Percentiles rank a stretch among this genome's conserved stretches.
Conservation (phyloP, 345 rosid species). For the Excoecaria cochinchinensis region DNA sequence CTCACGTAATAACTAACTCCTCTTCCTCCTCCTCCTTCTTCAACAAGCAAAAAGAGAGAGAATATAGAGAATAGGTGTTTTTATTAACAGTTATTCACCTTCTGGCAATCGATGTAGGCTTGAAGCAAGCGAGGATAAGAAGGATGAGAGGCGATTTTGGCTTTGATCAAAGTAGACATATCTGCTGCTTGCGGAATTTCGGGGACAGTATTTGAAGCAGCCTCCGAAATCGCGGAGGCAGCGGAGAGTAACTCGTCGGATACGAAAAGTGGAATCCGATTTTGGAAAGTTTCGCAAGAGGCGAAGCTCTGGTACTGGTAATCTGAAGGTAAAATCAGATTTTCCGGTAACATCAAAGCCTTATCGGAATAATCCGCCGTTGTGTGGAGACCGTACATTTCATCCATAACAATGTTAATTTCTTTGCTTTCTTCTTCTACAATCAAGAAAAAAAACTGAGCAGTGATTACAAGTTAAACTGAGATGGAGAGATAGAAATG, state of each 20-base stretch:
- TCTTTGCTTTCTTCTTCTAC: background rate
- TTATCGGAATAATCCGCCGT: conserved; percentile 54
- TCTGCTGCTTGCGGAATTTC: conserved; percentile 51
- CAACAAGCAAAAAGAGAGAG: background rate
- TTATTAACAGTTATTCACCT: conserved; percentile 46
- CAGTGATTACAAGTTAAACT: background rate
- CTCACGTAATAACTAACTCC: background rate
- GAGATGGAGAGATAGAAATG: too few species aligned
- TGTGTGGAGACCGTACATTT: conserved; percentile 59
- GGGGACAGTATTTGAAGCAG: conserved; percentile 49
- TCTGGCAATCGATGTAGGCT: conserved; percentile 91
- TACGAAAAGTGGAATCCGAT: conserved; percentile 57
- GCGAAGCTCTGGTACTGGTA: conserved; percentile 41
- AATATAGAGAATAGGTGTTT: background rate
- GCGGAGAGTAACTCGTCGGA: conserved; percentile 62
- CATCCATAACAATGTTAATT: conserved; percentile 52
- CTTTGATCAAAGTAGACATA: conserved; percentile 51
- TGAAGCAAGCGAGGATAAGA: conserved; percentile 78
- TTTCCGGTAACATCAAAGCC: conserved; percentile 66
- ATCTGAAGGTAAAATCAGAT: conserved; percentile 52
- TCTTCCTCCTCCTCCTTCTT: background rate
- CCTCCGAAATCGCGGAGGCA: conserved; percentile 60
- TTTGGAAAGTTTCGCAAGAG: conserved; percentile 26
- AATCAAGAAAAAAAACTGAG: conserved; percentile 1
- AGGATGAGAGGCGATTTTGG: conserved; percentile 81